Percentiles rank a stretch among this genome's conserved stretches.
Evolutionary conservation across 2,329 filamentous ascomycete species (phyloP).

Genomic region (Monosporascus ibericus): DNA sequence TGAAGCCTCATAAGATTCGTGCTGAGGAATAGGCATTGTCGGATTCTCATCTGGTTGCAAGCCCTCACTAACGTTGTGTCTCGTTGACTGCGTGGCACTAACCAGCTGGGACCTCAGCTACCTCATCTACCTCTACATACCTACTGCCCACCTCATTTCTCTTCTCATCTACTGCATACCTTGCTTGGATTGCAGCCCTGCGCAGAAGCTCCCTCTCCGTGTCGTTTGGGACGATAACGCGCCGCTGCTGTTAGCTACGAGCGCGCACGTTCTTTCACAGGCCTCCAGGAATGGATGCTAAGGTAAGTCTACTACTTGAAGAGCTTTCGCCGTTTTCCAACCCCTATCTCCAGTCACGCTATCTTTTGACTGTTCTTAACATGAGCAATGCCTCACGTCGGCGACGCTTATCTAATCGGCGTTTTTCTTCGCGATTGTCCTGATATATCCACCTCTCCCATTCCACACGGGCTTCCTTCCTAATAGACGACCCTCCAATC

Average conservation of each 20-base stretch:
- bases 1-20: background rate
- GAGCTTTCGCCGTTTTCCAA: background rate
- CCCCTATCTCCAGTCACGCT: too few species aligned
- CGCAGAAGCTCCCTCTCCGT: background rate
- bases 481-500: too few species aligned
- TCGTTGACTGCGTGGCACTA: background rate
- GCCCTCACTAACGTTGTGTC: background rate
- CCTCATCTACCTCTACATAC: background rate
- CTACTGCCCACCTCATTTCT: background rate
- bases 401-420: background rate
- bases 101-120: background rate
- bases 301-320: slow-evolving; percentile 12
- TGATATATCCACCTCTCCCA: too few species aligned
- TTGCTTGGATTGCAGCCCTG: too few species aligned
- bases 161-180: background rate
- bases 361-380: too few species aligned
- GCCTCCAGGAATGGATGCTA: slow-evolving; percentile 17
- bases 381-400: background rate
- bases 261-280: too few species aligned
- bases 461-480: too few species aligned
- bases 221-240: background rate
- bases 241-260: background rate
- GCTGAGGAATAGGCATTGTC: background rate
- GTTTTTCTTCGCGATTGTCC: background rate
- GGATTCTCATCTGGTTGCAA: background rate